Evolutionary conservation across 225 moss, liverwort and hornwort genomes (phyloP).

Genomic region (Neckera pumila): DNA sequence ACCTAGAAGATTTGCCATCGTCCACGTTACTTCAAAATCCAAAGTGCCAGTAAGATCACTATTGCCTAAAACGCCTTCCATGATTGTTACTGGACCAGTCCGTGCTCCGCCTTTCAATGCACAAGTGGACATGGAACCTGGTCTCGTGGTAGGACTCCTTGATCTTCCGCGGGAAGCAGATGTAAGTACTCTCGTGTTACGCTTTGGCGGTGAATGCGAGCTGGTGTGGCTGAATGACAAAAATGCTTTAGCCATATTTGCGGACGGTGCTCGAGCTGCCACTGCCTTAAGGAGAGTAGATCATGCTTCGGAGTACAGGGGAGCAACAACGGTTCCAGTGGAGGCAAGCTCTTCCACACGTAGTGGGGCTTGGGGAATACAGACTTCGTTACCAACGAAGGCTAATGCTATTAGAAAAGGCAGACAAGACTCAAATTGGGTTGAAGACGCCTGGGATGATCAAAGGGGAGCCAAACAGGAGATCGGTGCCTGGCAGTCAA

Average conservation of each 20-base stretch:
- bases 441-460: conserved; percentile 92
- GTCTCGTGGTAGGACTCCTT: conserved; percentile 72
- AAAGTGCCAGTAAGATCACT: conserved; percentile 67
- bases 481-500: conserved; percentile 72
- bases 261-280: conserved; percentile 72
- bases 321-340: conserved; percentile 62
- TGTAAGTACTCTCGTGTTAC: conserved; percentile 77
- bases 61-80: conserved; percentile 40
- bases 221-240: conserved; percentile 97
- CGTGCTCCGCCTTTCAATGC: conserved; percentile 66
- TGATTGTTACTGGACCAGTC: conserved; percentile 37
- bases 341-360: conserved; percentile 37
- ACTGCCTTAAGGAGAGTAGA: conserved; percentile 88
- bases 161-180: conserved; percentile 91
- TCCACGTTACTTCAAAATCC: conserved; percentile 66
- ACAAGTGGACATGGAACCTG: conserved; percentile 83
- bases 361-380: conserved; percentile 51
- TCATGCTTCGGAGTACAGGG: conserved; percentile 78
- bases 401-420: conserved; percentile 31
- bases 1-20: conserved; percentile 73
- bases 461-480: conserved; percentile 29
- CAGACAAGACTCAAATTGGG: conserved; percentile 77
- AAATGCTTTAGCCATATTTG: conserved; percentile 86
- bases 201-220: conserved; percentile 97
- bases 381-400: conserved; percentile 23